Evolutionary conservation across 352 stramenopile species (phyloP).

Genomic region (Phytophthora aleatoria): DNA sequence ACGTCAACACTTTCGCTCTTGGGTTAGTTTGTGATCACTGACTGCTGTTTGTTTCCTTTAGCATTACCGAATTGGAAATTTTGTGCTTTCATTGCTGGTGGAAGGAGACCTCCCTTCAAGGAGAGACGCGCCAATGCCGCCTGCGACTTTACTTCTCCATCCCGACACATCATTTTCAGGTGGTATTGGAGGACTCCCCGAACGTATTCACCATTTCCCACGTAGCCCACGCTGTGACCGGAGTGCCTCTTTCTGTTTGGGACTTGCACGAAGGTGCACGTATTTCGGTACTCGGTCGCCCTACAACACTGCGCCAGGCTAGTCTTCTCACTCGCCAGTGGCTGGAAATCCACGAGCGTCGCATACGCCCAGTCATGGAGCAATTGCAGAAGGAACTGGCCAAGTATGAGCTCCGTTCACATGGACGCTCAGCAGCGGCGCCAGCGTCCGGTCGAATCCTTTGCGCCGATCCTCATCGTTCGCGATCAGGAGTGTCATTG

Average conservation of each 20-base stretch:
- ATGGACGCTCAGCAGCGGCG: constrained; percentile 32
- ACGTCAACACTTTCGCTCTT: constrained; percentile 1
- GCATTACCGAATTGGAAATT: constrained; percentile 59
- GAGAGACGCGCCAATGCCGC: constrained; percentile 40
- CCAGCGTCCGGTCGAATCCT: constrained; percentile 40
- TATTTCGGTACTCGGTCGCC: constrained; percentile 59
- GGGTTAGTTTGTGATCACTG: not conserved
- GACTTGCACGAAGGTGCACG: constrained; percentile 74
- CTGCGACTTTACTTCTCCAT: constrained; percentile 72
- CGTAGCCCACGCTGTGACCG: constrained; percentile 46
- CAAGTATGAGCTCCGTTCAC: constrained; percentile 64
- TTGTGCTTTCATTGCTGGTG: constrained; percentile 78
- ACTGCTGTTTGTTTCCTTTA: constrained; percentile 16
- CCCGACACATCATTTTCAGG: constrained; percentile 65
- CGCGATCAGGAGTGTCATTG: constrained; percentile 46
- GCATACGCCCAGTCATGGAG: constrained; percentile 39
- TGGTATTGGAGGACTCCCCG: constrained; percentile 64
- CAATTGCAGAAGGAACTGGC: constrained; percentile 58
- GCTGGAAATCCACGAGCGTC: constrained; percentile 58
- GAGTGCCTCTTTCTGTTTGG: constrained; percentile 55
- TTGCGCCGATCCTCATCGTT: constrained; percentile 62
- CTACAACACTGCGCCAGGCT: constrained; percentile 75
- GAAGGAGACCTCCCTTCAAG: constrained; percentile 52
- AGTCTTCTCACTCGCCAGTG: constrained; percentile 78
- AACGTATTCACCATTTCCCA: constrained; percentile 84